These are phyloP conservation scores for Tothia fuscella DNA, from an alignment of 2,329 filamentous ascomycete species.

Conservation along the genomic window DNA sequence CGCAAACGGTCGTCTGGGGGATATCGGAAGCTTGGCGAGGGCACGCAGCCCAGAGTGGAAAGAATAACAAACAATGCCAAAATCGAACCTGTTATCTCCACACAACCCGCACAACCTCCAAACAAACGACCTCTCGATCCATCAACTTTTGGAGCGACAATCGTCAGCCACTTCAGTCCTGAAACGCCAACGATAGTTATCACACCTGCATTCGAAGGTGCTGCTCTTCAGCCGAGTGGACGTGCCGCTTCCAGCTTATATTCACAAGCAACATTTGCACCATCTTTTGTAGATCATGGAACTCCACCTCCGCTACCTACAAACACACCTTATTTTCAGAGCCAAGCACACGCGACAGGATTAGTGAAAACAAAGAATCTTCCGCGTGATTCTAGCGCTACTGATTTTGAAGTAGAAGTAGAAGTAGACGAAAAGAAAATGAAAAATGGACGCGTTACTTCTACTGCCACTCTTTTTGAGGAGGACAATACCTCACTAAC, in stretches of 20 bases:
- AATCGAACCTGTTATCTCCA: not conserved
- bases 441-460: conserved; percentile 33
- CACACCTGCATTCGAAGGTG: conserved; percentile 39
- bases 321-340: conserved; percentile 30
- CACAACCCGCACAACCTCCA: conserved; percentile 40
- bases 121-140: conserved; percentile 48
- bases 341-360: not conserved
- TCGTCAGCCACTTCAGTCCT: conserved; percentile 11
- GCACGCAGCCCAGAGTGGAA: not conserved
- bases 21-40: conserved; percentile 9
- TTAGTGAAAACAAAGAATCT: not conserved
- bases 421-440: conserved; percentile 28
- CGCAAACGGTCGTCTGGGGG: not conserved
- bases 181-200: conserved; percentile 41
- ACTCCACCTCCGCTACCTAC: conserved; percentile 48
- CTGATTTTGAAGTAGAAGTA: conserved; percentile 36
- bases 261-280: conserved; percentile 40
- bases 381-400: conserved; percentile 15
- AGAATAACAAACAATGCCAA: not conserved
- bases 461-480: conserved; percentile 57
- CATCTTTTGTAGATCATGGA: conserved; percentile 20
- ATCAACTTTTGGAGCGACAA: not conserved
- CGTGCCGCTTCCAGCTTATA: conserved; percentile 48
- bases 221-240: conserved; percentile 51
- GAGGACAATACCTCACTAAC: conserved; percentile 43